Evolutionary conservation across 352 stramenopile species (phyloP).

Genomic region (Phytophthora constricta): DNA sequence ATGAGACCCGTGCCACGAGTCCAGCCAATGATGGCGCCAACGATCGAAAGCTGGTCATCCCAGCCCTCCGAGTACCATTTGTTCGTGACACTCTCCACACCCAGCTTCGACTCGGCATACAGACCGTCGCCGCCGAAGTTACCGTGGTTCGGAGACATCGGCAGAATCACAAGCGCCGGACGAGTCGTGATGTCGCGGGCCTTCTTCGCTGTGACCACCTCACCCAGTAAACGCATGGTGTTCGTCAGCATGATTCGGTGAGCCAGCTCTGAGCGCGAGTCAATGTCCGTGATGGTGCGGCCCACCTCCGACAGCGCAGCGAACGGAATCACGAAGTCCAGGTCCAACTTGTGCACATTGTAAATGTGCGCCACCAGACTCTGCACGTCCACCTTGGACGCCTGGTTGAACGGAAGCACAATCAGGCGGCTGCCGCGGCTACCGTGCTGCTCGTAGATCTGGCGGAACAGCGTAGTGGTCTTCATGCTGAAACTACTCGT

Average conservation of each 20-base stretch:
- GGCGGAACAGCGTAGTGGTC: constrained; percentile 67
- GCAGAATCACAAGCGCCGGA: constrained; percentile 78
- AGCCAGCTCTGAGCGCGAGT: constrained; percentile 77
- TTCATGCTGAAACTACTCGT: constrained; percentile 78
- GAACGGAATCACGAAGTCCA: constrained; percentile 91
- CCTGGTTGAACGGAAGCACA: constrained; percentile 88
- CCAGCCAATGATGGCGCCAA: constrained; percentile 89
- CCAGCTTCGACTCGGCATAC: constrained; percentile 91
- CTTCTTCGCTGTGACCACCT: constrained; percentile 82
- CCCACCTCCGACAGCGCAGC: constrained; percentile 83
- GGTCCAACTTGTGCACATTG: constrained; percentile 76
- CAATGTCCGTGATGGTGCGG: constrained; percentile 81
- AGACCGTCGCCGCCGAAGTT: constrained; percentile 87
- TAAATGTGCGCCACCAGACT: constrained; percentile 86
- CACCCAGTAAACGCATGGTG: constrained; percentile 80
- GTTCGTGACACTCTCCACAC: constrained; percentile 84
- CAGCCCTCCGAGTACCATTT: constrained; percentile 90
- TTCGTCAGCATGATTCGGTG: constrained; percentile 92
- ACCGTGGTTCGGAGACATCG: constrained; percentile 88
- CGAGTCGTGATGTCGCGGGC: constrained; percentile 71
- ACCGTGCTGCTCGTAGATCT: constrained; percentile 88
- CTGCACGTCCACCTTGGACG: constrained; percentile 78
- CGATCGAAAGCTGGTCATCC: constrained; percentile 85
- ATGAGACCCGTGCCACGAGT: constrained; percentile 89
- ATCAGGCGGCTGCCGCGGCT: constrained; percentile 80